Conservation (phyloP, 2,329 filamentous ascomycete species). For the Teratosphaeria destructans region DNA sequence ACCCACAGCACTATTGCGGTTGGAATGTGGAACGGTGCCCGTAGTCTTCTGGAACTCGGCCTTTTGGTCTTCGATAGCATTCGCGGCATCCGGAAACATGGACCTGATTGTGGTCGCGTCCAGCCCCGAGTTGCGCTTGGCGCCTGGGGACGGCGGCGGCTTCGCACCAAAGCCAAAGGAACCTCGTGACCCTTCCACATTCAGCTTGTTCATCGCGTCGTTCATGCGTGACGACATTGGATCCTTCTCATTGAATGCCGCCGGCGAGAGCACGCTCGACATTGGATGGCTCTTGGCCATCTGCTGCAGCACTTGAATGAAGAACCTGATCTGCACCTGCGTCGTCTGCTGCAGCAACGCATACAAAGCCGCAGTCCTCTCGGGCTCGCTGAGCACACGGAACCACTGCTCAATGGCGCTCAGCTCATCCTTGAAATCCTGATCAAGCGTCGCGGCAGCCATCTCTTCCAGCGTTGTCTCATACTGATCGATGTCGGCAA, state of each 20-base stretch:
- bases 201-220: constrained; percentile 94
- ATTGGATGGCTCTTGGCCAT: constrained; percentile 98
- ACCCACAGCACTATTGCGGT: constrained; percentile 81
- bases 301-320: constrained; percentile 96
- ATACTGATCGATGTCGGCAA: constrained; percentile 96
- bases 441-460: constrained; percentile 95
- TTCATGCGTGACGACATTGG: constrained; percentile 93
- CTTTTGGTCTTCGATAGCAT: constrained; percentile 97
- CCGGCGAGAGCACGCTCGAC: constrained; percentile 87
- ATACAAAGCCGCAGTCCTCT: constrained; percentile 89
- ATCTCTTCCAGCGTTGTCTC: constrained; percentile 98
- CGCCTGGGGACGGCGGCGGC: constrained; percentile 59
- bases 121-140: constrained; percentile 89
- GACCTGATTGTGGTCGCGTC: constrained; percentile 90
- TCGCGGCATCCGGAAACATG: constrained; percentile 97
- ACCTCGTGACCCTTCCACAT: constrained; percentile 75
- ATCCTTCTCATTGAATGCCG: constrained; percentile 91
- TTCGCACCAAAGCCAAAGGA: constrained; percentile 59
- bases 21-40: constrained; percentile 78
- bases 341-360: constrained; percentile 95
- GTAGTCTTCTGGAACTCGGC: constrained; percentile 95
- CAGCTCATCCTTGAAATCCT: constrained; percentile 98
- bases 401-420: constrained; percentile 99
- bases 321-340: constrained; percentile 97
- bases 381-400: constrained; percentile 89